phyloP scores from a whole-genome alignment of 2,329 filamentous ascomycete species.

The Fusarium oxysporum region DNA sequence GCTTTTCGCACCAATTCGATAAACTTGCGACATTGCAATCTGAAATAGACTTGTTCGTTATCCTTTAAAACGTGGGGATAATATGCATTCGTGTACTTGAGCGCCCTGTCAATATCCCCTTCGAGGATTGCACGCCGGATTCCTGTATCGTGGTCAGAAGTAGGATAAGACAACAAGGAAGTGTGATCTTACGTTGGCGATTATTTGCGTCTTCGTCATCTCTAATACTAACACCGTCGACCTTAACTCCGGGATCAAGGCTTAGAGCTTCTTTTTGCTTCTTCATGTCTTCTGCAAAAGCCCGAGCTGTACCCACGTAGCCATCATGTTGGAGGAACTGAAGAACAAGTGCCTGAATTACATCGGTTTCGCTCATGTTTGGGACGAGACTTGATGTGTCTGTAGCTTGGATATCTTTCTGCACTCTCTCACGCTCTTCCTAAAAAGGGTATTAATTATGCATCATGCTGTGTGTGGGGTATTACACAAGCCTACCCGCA shows the following conservation, averaged over 20 bases:
- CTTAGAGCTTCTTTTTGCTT: constrained; percentile 78
- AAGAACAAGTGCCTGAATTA: constrained; percentile 83
- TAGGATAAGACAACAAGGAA: not conserved
- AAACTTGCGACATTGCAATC: constrained; percentile 88
- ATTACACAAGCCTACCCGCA: constrained; percentile 68
- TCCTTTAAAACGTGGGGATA: constrained; percentile 85
- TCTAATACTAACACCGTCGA: constrained; percentile 72
- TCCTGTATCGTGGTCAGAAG: constrained; percentile 61
- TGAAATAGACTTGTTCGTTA: constrained; percentile 88
- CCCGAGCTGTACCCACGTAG: constrained; percentile 91
- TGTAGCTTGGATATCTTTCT: constrained; percentile 68
- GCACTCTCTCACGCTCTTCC: constrained; percentile 70
- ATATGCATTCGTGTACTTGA: constrained; percentile 81
- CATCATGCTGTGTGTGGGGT: not conserved
- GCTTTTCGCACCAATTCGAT: constrained; percentile 90
- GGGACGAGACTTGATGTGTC: constrained; percentile 72
- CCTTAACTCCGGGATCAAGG: constrained; percentile 63
- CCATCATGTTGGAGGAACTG: constrained; percentile 96
- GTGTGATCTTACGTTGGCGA: constrained; percentile 75
- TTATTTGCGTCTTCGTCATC: constrained; percentile 90
- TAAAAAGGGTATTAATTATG: constrained; percentile 49
- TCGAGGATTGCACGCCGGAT: constrained; percentile 90
- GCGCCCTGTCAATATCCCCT: constrained; percentile 89
- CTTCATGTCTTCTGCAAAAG: constrained; percentile 85
- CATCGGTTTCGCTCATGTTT: constrained; percentile 75